Evolutionary conservation across 2,329 filamentous ascomycete species (phyloP).

Genomic region (Fusarium zealandicum): DNA sequence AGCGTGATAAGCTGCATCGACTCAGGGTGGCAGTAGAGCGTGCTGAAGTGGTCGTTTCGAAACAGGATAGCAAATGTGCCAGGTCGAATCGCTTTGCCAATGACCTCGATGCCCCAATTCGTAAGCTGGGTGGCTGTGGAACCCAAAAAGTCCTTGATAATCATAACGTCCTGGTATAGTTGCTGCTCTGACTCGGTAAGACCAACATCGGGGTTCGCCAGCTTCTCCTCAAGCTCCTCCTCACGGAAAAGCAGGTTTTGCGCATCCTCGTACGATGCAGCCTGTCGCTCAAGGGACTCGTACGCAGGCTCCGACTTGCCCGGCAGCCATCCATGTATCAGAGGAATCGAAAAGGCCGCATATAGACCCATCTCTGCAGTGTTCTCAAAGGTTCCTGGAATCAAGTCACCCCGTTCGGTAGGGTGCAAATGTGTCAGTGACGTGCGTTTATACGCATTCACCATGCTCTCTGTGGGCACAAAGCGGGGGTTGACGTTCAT

Average conservation of each 20-base stretch:
- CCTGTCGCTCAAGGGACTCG: constrained; percentile 74
- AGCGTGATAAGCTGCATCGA: constrained; percentile 79
- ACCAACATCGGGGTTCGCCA: constrained; percentile 56
- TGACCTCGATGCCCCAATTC: constrained; percentile 76
- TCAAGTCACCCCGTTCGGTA: constrained; percentile 54
- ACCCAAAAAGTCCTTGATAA: constrained; percentile 83
- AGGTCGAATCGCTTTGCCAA: constrained; percentile 73
- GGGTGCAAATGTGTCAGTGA: constrained; percentile 62
- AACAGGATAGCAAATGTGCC: constrained; percentile 91
- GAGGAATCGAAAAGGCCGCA: constrained; percentile 83
- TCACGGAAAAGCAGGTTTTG: constrained; percentile 89
- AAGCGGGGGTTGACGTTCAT: constrained; percentile 98
- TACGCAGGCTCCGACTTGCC: constrained; percentile 70
- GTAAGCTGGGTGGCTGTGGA: constrained; percentile 88
- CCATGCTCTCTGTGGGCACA: constrained; percentile 63
- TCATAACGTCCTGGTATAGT: constrained; percentile 81
- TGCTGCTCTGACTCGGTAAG: constrained; percentile 78
- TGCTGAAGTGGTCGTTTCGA: constrained; percentile 96
- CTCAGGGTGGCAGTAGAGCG: constrained; percentile 85
- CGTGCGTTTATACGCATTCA: constrained; percentile 57
- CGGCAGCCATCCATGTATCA: constrained; percentile 94
- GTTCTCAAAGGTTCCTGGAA: constrained; percentile 81
- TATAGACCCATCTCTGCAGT: constrained; percentile 92
- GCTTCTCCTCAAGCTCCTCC: constrained; percentile 84
- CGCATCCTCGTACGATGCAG: constrained; percentile 87